A percentile compares a stretch with the other conserved stretches of the same genome.
Evolutionary conservation across 768 basidiomycete genomes (phyloP).

Genomic region (Tricholoma furcatifolium): DNA sequence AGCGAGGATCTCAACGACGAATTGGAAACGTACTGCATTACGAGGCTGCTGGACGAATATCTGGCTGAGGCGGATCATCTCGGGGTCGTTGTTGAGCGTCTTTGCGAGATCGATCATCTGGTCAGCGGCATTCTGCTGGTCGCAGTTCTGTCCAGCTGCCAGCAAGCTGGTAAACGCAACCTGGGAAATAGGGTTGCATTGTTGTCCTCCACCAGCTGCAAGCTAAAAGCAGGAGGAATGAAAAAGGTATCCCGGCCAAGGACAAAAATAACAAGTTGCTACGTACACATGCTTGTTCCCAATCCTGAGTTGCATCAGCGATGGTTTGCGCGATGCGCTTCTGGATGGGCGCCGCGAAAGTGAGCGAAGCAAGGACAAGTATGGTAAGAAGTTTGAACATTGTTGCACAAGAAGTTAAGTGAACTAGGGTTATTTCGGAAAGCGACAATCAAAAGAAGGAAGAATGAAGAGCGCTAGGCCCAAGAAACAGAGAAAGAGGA

Average conservation of each 20-base stretch:
- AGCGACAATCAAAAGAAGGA: neutral
- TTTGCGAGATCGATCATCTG: conserved; percentile 49
- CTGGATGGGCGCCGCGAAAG: conserved; percentile 32
- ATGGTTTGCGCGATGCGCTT: conserved; percentile 54
- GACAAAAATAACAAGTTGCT: conserved; percentile 6
- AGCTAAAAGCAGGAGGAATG: conserved; percentile 21
- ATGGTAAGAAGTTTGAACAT: conserved; percentile 32
- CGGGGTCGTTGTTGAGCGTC: conserved; percentile 35
- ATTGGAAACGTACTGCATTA: conserved; percentile 38
- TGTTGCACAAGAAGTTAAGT: conserved; percentile 13
- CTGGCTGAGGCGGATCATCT: conserved; percentile 45
- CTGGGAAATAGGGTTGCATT: conserved; percentile 48
- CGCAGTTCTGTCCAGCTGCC: conserved; percentile 40
- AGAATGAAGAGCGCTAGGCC: conserved; percentile 11
- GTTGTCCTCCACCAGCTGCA: conserved; percentile 40
- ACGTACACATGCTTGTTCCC: conserved; percentile 56
- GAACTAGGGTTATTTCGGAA: neutral
- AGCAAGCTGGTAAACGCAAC: conserved; percentile 45
- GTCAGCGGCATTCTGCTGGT: conserved; percentile 50
- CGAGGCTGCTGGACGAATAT: conserved; percentile 51
- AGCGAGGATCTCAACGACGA: neutral
- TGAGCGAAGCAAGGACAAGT: conserved; percentile 27
- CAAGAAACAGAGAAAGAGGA: neutral
- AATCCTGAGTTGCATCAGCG: conserved; percentile 43
- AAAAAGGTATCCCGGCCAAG: neutral